Conservation (phyloP, 805 yeast species). For the Candida schatavii region DNA sequence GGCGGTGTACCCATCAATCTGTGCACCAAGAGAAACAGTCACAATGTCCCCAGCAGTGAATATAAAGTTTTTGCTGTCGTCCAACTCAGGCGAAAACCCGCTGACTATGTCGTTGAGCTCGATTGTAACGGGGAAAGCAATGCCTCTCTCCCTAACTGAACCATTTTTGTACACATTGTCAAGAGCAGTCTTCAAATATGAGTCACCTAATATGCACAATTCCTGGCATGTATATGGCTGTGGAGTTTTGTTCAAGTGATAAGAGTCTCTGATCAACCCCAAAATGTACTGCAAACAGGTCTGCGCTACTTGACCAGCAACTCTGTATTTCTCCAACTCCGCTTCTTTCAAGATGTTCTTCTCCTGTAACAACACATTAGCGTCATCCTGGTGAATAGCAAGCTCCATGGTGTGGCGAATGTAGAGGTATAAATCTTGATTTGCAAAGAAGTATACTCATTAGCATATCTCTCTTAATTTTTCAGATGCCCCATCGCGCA, state of each 20-base stretch:
- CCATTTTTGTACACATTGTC: constrained; percentile 56
- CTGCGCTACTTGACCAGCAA: constrained; percentile 87
- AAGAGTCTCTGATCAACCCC: constrained; percentile 66
- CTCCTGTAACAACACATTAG: constrained; percentile 66
- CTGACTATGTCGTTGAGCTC: constrained; percentile 75
- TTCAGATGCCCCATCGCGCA: constrained; percentile 4
- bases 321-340: constrained; percentile 76
- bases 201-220: constrained; percentile 80
- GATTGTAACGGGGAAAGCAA: constrained; percentile 86
- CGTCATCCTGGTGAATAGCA: constrained; percentile 72
- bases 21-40: constrained; percentile 83
- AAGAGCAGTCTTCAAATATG: constrained; percentile 61
- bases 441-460: constrained; percentile 4
- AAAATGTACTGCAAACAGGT: constrained; percentile 69
- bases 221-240: constrained; percentile 57
- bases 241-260: constrained; percentile 53
- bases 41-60: constrained; percentile 80
- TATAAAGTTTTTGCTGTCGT: constrained; percentile 46
- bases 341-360: constrained; percentile 63
- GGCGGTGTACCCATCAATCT: constrained; percentile 93
- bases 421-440: not conserved
- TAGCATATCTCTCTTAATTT: not conserved
- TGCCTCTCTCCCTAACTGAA: constrained; percentile 80
- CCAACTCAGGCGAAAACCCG: constrained; percentile 87
- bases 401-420: constrained; percentile 53